A percentile compares a stretch with the other conserved stretches of the same genome.
Evolutionary conservation across 345 rosid genomes (phyloP).

Genomic region (Excoecaria cochinchinensis): DNA sequence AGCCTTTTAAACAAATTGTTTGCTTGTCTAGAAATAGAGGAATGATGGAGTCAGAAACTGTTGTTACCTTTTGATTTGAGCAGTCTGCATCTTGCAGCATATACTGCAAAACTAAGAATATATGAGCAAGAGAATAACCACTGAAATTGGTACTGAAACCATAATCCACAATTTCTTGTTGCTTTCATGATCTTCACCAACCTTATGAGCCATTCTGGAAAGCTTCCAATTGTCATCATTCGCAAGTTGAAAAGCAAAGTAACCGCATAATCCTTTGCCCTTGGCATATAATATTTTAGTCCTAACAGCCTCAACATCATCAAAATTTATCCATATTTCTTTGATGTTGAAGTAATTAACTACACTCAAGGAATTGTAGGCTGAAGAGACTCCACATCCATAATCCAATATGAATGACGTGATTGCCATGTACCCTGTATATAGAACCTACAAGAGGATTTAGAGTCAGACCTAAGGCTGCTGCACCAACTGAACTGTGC

Average conservation of each 20-base stretch:
- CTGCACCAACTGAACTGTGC: slow-evolving; percentile 17
- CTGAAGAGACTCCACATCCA: slow-evolving; percentile 22
- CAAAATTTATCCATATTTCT: slow-evolving; percentile 42
- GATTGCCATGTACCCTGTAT: slow-evolving; percentile 21
- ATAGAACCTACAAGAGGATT: slow-evolving; percentile 21
- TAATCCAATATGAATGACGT: slow-evolving; percentile 12
- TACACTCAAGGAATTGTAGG: slow-evolving; percentile 38
- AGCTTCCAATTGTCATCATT: slow-evolving; percentile 46
- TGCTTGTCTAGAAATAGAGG: too few species aligned
- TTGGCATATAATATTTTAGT: slow-evolving; percentile 41
- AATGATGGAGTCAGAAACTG: too few species aligned
- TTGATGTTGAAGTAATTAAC: slow-evolving; percentile 27
- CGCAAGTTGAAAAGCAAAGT: slow-evolving; percentile 27
- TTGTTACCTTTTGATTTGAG: too few species aligned
- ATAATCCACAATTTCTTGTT: slow-evolving; percentile 23
- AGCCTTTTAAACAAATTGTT: slow-evolving; percentile 28
- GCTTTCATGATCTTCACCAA: slow-evolving; percentile 15
- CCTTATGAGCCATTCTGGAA: slow-evolving; percentile 33
- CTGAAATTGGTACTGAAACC: too few species aligned
- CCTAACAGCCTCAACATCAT: slow-evolving; percentile 35
- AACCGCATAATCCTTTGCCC: slow-evolving; percentile 40
- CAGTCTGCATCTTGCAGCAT: too few species aligned
- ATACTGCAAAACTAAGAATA: too few species aligned
- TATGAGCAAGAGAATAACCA: too few species aligned
- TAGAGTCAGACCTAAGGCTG: slow-evolving; percentile 6